Conservation (phyloP, 2,329 filamentous ascomycete genomes). For the Neofusicoccum kwambonambiense region DNA sequence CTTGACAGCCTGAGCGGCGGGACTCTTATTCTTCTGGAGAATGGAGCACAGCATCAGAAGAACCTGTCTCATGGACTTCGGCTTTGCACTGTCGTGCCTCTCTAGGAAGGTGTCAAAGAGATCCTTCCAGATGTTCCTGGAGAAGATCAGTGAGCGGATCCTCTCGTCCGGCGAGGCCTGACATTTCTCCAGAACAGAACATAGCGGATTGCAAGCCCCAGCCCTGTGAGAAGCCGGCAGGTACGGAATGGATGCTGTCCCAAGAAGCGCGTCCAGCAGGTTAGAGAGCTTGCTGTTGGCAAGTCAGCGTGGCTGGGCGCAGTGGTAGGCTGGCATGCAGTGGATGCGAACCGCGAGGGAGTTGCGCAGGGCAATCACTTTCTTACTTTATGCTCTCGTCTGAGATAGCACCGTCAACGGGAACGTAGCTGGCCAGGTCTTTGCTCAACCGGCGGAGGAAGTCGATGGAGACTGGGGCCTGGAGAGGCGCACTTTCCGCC, state of each 20-base stretch:
- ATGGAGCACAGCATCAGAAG: slow-evolving; percentile 40
- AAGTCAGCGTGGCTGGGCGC: slow-evolving; percentile 22
- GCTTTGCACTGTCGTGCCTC: slow-evolving; percentile 43
- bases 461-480: background rate
- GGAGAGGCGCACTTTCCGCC: background rate
- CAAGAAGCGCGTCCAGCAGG: slow-evolving; percentile 30
- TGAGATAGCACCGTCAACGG: background rate
- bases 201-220: slow-evolving; percentile 48
- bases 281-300: slow-evolving; percentile 29
- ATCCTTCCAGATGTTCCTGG: slow-evolving; percentile 38
- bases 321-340: background rate
- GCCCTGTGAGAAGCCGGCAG: slow-evolving; percentile 41
- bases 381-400: slow-evolving; percentile 18
- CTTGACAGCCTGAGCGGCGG: background rate
- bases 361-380: background rate
- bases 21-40: slow-evolving; percentile 30
- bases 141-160: slow-evolving; percentile 33
- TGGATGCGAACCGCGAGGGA: background rate
- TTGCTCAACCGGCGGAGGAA: slow-evolving; percentile 15
- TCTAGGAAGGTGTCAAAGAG: slow-evolving; percentile 43
- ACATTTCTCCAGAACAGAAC: slow-evolving; percentile 43
- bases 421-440: slow-evolving; percentile 7
- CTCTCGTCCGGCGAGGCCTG: slow-evolving; percentile 30
- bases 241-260: slow-evolving; percentile 34
- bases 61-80: slow-evolving; percentile 49